Evolutionary conservation across 306 rosid genomes (phyloP), one percentile per base, ranked within the genome.

Genomic region (Corylus heterophylla): DNA sequence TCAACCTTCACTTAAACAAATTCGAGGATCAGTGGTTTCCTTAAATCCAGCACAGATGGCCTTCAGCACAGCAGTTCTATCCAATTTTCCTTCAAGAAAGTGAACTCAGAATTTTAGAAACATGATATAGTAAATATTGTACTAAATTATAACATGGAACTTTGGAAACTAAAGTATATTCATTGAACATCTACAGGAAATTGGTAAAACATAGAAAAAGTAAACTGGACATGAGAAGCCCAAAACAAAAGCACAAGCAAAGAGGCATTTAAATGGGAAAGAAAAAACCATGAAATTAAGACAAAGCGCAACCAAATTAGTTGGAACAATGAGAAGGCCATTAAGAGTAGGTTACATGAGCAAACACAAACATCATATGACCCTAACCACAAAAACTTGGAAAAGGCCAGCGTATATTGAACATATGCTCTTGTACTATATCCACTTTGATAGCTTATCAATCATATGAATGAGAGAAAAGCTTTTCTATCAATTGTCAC

Each of bases 21-120:
- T 70, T 37, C 77, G 72, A 82, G 99, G 99, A 25, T 93, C 98
- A 16, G 89, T 72, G 67, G 85, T 84, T 85, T 93, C 97, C 87
- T 93, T 87, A 80, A 95, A 95, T 85, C 98, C 99, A 39, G 98
- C 72, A 76, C 99, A 95, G 77, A 95, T 9, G 8, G 98, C 99
- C 86, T 90, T 93, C 56, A 93, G 82, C 75, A 95, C 88, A 45
- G 93, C 45, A 71, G 86, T 87, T 86, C 99, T 89, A 76, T 88
- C 97, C 92, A 95, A 79, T 91, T 93, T 90, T 81, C 99, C 99
- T 94, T 82, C 77, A 73, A 80, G 35, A 68, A 78, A 70, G 73
- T 29, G 81, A 76, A 72, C 7, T 44, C 70, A 76, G 54, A 82
- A 52, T 48, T 74, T 89, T 56, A 86, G 74, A 76, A 63, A 73